Base-by-base conservation (phyloP, 2,329 filamentous ascomycete genomes). In the Cadophora sp. region DNA sequence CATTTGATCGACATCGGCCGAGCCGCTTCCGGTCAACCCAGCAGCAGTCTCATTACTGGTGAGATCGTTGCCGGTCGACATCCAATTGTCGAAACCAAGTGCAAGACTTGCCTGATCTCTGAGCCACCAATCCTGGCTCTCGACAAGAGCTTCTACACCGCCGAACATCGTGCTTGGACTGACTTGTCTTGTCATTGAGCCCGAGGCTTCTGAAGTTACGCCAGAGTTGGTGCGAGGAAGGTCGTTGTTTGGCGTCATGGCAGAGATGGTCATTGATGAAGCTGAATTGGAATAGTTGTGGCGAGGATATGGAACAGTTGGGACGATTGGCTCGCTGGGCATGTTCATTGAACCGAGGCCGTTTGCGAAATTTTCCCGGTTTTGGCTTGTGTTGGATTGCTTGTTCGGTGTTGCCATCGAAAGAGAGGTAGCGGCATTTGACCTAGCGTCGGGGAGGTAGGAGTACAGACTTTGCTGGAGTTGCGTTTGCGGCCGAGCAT, bases 81-180 rank as follows among this genome's bases (percentile, higher is more conserved):
- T 80, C 88, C 88, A 91, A 64, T 88, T 89, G 30, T 85, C 88
- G 69, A 91, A 86, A 1, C 88, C 88, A 4, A 84, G 76, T 0
- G 85, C 87, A 4, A 91, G 78, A 59, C 85, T 84, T 20, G 81
- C 83, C 72, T 91, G 87, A 73, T 91, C 89, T 43, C 83, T 80
- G 63, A 88, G 81, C 82, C 87, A 89, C 86, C 85, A 89, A 71
- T 90, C 85, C 68, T 89, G 87, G 58, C 85, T 86, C 59, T 90
- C 87, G 55, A 90, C 82, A 5, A 91, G 77, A 53, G 85, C 84
- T 43, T 89, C 86, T 0, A 89, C 81, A 9, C 84, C 84, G 27
- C 87, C 86, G 68, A 90, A 89, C 61, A 87, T 80, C 13, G 83
- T 82, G 11, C 81, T 82, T 0, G 82, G 80, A 27, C 79, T 79